Percentiles rank a stretch among this genome's conserved stretches.
These are phyloP conservation scores for Colletotrichum musae DNA, from an alignment of 2,329 filamentous ascomycete genomes.

Conservation along the genomic window DNA sequence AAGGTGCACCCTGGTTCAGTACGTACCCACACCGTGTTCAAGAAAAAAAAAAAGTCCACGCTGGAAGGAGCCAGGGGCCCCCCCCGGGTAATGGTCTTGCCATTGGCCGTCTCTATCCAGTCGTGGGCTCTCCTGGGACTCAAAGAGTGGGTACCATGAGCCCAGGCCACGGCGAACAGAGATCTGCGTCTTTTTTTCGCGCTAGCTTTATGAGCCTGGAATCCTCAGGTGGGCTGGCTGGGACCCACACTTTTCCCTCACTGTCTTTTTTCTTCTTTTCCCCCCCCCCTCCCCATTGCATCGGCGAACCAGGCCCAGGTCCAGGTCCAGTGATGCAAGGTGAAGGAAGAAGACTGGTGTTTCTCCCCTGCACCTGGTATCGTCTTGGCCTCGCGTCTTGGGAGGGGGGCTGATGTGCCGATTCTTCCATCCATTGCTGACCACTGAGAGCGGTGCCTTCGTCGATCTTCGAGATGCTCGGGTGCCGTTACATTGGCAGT, in stretches of 20 bases:
- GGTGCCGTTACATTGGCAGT: slow-evolving; percentile 32
- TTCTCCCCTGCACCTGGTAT: slow-evolving; percentile 35
- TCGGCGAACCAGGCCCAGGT: slow-evolving; percentile 26
- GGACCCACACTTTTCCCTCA: slow-evolving; percentile 16
- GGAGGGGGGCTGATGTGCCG: slow-evolving; percentile 39
- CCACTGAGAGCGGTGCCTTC: slow-evolving; percentile 11
- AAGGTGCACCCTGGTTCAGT: not conserved
- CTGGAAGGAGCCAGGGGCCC: no score
- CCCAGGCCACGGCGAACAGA: slow-evolving; percentile 40
- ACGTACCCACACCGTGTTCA: not conserved
- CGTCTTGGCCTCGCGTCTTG: slow-evolving; percentile 35
- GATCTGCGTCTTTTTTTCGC: slow-evolving; percentile 40
- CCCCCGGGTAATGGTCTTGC: slow-evolving; percentile 14
- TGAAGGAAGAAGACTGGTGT: slow-evolving; percentile 26
- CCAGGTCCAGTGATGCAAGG: slow-evolving; percentile 31
- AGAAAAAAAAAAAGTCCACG: not conserved
- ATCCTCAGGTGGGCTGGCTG: slow-evolving; percentile 26
- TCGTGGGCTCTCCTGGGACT: slow-evolving; percentile 4
- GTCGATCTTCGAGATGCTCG: slow-evolving; percentile 37
- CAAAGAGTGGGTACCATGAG: slow-evolving; percentile 22
- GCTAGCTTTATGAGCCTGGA: slow-evolving; percentile 33
- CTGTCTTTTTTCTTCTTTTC: slow-evolving; percentile 8
- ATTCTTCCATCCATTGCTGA: slow-evolving; percentile 38
- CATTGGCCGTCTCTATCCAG: slow-evolving; percentile 11
- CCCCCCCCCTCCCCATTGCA: slow-evolving; percentile 1